Evolutionary conservation across 768 basidiomycete species (phyloP).

Genomic region (Mycena venus): DNA sequence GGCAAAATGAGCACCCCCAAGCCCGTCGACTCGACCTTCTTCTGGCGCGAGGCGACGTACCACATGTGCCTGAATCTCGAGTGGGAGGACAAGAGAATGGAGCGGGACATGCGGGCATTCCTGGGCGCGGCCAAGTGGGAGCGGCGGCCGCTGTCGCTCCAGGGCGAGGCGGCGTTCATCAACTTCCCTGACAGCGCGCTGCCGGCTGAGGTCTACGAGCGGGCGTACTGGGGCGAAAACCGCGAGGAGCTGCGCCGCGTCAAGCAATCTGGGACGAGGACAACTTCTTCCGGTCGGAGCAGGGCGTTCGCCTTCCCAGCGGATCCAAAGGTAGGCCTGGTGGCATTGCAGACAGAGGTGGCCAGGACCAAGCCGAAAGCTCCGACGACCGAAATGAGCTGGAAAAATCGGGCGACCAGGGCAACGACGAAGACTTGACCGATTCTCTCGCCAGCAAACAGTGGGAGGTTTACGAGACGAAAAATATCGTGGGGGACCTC

Average conservation of each 20-base stretch:
- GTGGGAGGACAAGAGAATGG: slow-evolving; percentile 36
- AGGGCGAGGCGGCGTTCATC: slow-evolving; percentile 26
- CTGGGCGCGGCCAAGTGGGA: slow-evolving; percentile 17
- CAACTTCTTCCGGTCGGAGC: slow-evolving; percentile 28
- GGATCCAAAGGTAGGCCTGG: not conserved
- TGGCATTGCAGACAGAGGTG: not conserved
- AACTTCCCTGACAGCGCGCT: slow-evolving; percentile 32
- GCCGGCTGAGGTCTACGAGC: not conserved
- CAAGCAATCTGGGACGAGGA: slow-evolving; percentile 33
- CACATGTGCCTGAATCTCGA: slow-evolving; percentile 33
- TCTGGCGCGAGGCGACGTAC: slow-evolving; percentile 31
- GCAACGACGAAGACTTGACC: slow-evolving; percentile 23
- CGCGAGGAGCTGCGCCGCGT: slow-evolving; percentile 28
- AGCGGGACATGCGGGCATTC: slow-evolving; percentile 31
- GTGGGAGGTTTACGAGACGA: slow-evolving; percentile 18
- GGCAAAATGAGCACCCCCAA: slow-evolving; percentile 21
- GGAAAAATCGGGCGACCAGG: not conserved
- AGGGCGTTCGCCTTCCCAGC: slow-evolving; percentile 25
- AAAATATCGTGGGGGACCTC: slow-evolving; percentile 4
- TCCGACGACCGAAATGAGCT: not conserved
- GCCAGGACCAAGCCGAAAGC: not conserved
- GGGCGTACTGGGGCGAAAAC: slow-evolving; percentile 29
- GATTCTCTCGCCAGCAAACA: slow-evolving; percentile 23
- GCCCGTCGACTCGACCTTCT: slow-evolving; percentile 24
- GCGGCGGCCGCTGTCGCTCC: slow-evolving; percentile 27